These are phyloP conservation scores for Knufia fluminis DNA, from an alignment of 2,329 filamentous ascomycete genomes.

Conservation along the genomic window DNA sequence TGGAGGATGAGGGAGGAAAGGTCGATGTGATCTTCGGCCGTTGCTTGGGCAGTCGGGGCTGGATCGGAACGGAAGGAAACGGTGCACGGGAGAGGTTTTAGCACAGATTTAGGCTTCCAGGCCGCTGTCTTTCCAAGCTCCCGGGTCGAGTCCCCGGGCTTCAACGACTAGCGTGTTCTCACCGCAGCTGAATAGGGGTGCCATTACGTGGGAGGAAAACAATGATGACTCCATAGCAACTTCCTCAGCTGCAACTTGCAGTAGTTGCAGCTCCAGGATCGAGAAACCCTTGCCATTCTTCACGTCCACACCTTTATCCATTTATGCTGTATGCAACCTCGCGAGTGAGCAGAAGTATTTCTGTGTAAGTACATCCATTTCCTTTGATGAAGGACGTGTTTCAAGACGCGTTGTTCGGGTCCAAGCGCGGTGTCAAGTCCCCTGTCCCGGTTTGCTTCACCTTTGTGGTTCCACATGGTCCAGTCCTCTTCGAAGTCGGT, in stretches of 20 bases:
- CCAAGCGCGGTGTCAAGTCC: constrained; percentile 1
- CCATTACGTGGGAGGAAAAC: background rate
- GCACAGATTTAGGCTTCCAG: background rate
- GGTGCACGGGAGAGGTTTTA: background rate
- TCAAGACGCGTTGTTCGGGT: background rate
- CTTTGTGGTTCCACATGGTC: background rate
- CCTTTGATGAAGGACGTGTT: background rate
- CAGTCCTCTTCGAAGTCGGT: background rate
- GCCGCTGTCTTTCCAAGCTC: background rate
- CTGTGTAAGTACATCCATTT: constrained; percentile 7
- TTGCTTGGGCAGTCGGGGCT: too few species aligned
- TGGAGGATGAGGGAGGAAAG: too few species aligned
- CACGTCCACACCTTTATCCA: background rate
- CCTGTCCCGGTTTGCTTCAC: background rate
- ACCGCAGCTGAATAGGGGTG: background rate
- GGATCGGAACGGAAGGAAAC: too few species aligned
- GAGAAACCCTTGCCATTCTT: background rate
- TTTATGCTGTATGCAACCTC: background rate
- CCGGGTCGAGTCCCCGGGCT: too few species aligned
- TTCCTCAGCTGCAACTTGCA: background rate
- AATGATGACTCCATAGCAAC: constrained; percentile 3
- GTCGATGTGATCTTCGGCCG: too few species aligned
- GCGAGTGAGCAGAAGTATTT: background rate
- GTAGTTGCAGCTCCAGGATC: background rate
- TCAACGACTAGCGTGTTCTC: too few species aligned